phyloP scores from a whole-genome alignment of 164 flowering plant species.

The Stephania yunnanensis region DNA sequence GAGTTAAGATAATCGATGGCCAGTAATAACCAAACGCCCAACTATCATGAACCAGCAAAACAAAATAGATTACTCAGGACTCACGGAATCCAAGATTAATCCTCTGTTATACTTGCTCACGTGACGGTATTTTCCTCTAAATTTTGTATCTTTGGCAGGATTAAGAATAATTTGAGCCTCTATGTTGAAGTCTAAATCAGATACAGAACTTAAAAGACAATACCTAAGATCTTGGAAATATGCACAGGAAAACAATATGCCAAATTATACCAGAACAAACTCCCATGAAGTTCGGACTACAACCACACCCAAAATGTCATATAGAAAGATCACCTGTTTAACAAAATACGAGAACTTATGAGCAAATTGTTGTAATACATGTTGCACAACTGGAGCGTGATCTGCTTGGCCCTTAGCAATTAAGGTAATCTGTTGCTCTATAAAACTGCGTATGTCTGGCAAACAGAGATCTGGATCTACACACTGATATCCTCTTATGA shows the following conservation, averaged over 20 bases:
- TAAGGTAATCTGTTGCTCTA: slow-evolving; percentile 93
- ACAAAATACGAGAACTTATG: slow-evolving; percentile 73
- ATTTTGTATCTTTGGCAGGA: too few relatives aligned
- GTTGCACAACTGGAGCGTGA: slow-evolving; percentile 64
- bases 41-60: not conserved
- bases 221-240: not conserved
- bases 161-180: too few relatives aligned
- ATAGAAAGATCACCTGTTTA: slow-evolving; percentile 47
- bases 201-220: too few relatives aligned
- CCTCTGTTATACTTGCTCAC: not conserved
- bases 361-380: slow-evolving; percentile 73
- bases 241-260: not conserved
- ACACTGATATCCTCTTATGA: slow-evolving; percentile 84
- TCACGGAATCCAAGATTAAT: not conserved
- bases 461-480: slow-evolving; percentile 95
- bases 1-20: not conserved
- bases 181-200: too few relatives aligned
- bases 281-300: not conserved
- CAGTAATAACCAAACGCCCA: not conserved
- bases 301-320: not conserved
- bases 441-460: slow-evolving; percentile 95
- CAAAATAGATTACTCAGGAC: not conserved
- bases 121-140: not conserved
- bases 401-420: slow-evolving; percentile 91
- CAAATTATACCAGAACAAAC: not conserved